These are phyloP conservation scores for Pistacia vera DNA, from an alignment of 345 rosid species.

Conservation along the genomic window DNA sequence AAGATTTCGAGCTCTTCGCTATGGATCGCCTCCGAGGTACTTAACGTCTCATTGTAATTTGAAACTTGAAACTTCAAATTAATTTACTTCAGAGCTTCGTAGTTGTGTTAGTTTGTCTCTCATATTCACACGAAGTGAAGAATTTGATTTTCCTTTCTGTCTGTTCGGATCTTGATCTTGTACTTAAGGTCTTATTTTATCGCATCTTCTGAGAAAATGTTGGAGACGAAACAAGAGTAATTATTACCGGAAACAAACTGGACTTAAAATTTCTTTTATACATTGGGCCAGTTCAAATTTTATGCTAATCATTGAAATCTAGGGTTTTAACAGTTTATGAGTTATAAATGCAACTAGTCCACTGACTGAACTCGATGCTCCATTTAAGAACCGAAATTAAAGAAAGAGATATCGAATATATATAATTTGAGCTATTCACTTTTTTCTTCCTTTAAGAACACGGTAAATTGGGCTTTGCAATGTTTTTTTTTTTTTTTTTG, in stretches of 20 bases:
- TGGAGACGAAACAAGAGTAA: not conserved
- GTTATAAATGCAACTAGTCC: not conserved
- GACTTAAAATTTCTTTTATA: not conserved
- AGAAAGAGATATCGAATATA: not conserved
- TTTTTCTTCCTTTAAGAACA: not conserved
- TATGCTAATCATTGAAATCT: not conserved
- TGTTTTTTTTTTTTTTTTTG: not conserved
- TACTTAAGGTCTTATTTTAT: not conserved
- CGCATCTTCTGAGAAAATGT: not conserved
- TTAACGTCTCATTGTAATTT: not conserved
- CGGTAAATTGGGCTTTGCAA: not conserved
- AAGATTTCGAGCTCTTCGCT: slow-evolving; percentile 92
- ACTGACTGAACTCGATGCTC: not conserved
- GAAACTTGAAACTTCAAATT: not conserved
- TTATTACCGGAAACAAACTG: not conserved
- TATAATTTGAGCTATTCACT: not conserved
- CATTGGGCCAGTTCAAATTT: not conserved
- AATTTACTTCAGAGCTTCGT: not conserved
- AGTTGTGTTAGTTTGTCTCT: not conserved
- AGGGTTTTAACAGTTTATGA: slow-evolving; percentile 12
- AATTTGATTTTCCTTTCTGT: not conserved
- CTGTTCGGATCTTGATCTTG: not conserved
- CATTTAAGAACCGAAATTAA: not conserved
- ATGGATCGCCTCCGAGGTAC: slow-evolving; percentile 88
- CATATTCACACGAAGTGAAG: not conserved